Conservation (phyloP, 2,329 filamentous ascomycete genomes). For the Monosporascus sp. region DNA sequence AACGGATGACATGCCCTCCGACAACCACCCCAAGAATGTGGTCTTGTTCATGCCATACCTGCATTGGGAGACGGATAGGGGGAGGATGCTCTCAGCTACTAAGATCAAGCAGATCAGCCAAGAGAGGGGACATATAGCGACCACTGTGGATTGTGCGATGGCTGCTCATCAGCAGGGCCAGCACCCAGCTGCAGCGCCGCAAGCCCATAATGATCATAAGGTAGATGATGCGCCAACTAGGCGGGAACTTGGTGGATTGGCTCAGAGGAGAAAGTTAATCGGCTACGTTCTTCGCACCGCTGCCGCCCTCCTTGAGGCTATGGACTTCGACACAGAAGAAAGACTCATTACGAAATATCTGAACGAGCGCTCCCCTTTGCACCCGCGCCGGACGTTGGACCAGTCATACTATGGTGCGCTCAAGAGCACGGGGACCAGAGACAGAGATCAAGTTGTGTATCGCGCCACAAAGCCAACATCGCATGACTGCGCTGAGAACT, state of each 20-base stretch:
- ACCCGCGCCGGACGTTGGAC: constrained; percentile 24
- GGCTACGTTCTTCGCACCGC: background rate
- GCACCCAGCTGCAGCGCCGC: background rate
- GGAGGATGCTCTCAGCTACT: background rate
- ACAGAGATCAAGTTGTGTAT: constrained; percentile 13
- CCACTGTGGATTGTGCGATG: background rate
- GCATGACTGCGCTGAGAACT: background rate
- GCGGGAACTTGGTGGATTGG: too few species aligned
- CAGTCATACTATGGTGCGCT: constrained; percentile 24
- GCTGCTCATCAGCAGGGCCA: background rate
- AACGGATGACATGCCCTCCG: background rate
- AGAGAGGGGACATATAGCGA: background rate
- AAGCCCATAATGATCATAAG: background rate
- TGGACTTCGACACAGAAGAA: background rate
- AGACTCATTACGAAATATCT: constrained; percentile 6
- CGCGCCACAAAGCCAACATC: constrained; percentile 2
- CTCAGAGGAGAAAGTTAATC: background rate
- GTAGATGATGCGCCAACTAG: too few species aligned
- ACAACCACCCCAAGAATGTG: background rate
- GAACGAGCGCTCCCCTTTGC: constrained; percentile 10
- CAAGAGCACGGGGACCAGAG: constrained; percentile 19
- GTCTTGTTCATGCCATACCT: constrained; percentile 17
- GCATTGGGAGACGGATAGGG: constrained; percentile 20
- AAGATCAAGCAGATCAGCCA: constrained; percentile 1
- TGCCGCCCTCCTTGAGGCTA: background rate